A percentile compares a stretch with the other conserved stretches of the same genome.
These are phyloP conservation scores for Hymenoscyphus occultus DNA, from an alignment of 2,329 filamentous ascomycete genomes.

Conservation along the genomic window DNA sequence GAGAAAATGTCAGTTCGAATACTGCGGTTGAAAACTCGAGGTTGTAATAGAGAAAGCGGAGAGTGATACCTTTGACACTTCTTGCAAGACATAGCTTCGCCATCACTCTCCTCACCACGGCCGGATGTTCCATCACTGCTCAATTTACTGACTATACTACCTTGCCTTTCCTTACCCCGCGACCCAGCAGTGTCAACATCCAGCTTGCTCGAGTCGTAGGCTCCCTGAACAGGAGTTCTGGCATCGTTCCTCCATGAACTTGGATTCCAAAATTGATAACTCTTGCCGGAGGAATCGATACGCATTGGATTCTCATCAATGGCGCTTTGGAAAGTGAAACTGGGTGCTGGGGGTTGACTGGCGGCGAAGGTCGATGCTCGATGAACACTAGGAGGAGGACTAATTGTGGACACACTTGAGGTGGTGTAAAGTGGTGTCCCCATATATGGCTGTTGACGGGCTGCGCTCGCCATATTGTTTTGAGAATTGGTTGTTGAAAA, in stretches of 20 bases:
- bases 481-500: slow-evolving; percentile 22
- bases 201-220: slow-evolving; percentile 24
- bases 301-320: slow-evolving; percentile 42
- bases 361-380: slow-evolving; percentile 24
- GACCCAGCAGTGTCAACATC: slow-evolving; percentile 17
- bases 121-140: slow-evolving; percentile 48
- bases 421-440: slow-evolving; percentile 22
- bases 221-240: not conserved
- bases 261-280: slow-evolving; percentile 56
- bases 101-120: slow-evolving; percentile 45
- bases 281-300: slow-evolving; percentile 41
- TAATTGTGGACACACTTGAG: slow-evolving; percentile 30
- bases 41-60: not conserved
- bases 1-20: not conserved
- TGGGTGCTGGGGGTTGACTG: slow-evolving; percentile 50
- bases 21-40: not conserved
- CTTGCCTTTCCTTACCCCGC: slow-evolving; percentile 21
- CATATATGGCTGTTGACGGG: slow-evolving; percentile 32
- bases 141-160: slow-evolving; percentile 47
- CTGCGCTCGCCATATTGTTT: slow-evolving; percentile 30
- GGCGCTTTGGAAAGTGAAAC: slow-evolving; percentile 50
- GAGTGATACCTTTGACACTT: slow-evolving; percentile 46
- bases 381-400: slow-evolving; percentile 29
- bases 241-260: slow-evolving; percentile 45
- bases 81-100: slow-evolving; percentile 52